phyloP scores from a whole-genome alignment of 2,329 filamentous ascomycete species.

The Aspergillus tanneri region DNA sequence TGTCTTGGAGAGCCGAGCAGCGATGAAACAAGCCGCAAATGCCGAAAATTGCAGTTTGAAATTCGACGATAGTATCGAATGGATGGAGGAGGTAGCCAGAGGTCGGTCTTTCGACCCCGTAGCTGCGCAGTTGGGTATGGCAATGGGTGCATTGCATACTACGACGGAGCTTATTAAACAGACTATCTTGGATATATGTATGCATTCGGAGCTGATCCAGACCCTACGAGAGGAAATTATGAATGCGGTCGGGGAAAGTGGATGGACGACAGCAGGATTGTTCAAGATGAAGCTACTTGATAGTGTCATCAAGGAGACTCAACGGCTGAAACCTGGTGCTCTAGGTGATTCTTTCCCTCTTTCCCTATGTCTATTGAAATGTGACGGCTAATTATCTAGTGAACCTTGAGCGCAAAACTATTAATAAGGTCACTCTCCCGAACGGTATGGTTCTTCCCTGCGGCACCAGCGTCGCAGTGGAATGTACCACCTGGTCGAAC shows the following conservation, averaged over 20 bases:
- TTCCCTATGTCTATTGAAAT: not conserved
- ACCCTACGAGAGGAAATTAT: conserved; percentile 8
- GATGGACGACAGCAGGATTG: conserved; percentile 12
- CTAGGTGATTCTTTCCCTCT: conserved; percentile 7
- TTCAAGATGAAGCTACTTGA: conserved; percentile 23
- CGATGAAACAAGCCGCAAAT: not conserved
- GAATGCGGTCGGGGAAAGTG: conserved; percentile 7
- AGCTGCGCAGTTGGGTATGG: conserved; percentile 16
- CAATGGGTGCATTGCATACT: conserved; percentile 18
- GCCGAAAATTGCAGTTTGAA: not conserved
- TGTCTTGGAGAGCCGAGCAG: conserved; percentile 12
- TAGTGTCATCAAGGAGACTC: conserved; percentile 19
- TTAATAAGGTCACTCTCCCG: conserved; percentile 13
- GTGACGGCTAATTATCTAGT: not conserved
- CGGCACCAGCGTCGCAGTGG: conserved; percentile 15
- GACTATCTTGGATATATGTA: conserved; percentile 8
- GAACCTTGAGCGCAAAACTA: conserved; percentile 12
- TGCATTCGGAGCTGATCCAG: conserved; percentile 11
- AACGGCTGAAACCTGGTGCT: conserved; percentile 12
- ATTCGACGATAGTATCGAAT: conserved; percentile 18
- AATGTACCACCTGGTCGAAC: conserved; percentile 15
- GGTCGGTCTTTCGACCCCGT: conserved; percentile 16
- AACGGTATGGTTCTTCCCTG: conserved; percentile 18
- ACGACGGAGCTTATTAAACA: conserved; percentile 13
- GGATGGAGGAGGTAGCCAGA: conserved; percentile 14